Conservation (phyloP, 2,329 filamentous ascomycete genomes). For the Grosmannia clavigera region DNA sequence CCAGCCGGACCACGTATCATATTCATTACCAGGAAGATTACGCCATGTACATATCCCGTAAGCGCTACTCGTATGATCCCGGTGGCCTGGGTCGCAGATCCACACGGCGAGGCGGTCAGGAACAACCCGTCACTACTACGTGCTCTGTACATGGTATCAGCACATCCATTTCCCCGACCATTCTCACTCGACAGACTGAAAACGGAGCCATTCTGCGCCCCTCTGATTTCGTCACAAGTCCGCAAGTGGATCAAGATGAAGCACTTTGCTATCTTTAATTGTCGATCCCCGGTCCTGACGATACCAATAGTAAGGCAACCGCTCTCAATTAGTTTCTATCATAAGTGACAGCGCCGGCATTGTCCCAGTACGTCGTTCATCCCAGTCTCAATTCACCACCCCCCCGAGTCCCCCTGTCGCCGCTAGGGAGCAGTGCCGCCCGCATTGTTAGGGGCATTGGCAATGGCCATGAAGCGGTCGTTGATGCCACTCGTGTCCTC, state of each 20-base stretch:
- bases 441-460: neutral
- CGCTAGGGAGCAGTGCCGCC: neutral
- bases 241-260: neutral
- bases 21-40: neutral
- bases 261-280: neutral
- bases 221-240: neutral
- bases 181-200: too few relatives aligned
- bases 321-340: neutral
- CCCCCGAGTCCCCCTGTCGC: neutral
- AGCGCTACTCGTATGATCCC: neutral
- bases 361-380: neutral
- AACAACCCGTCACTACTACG: neutral
- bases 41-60: neutral
- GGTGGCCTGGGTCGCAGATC: neutral
- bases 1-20: neutral
- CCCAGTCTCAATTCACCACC: too few relatives aligned
- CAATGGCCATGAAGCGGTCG: neutral
- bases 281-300: neutral
- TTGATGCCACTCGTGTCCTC: neutral
- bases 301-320: neutral
- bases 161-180: too few relatives aligned
- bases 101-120: neutral
- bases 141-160: too few relatives aligned
- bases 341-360: neutral
- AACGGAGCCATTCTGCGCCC: neutral